These are phyloP conservation scores for Calvatia gigantea DNA, from an alignment of 768 basidiomycete genomes.

Conservation along the genomic window DNA sequence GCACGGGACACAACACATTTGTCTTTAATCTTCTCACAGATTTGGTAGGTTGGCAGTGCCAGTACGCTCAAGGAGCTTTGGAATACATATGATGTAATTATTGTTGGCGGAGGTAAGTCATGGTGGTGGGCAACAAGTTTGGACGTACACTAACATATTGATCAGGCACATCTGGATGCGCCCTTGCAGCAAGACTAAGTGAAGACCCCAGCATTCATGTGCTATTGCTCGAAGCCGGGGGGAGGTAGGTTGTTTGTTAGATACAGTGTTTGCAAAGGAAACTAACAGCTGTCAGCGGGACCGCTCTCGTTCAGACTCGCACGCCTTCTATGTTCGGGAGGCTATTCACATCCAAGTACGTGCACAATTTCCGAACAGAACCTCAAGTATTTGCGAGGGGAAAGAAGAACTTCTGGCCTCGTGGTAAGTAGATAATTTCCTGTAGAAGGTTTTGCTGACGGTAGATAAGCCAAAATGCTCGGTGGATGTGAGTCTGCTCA, in stretches of 20 bases:
- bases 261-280: not conserved
- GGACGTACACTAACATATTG: too few relatives aligned
- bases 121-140: not conserved
- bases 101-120: conserved; percentile 49
- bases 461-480: conserved; percentile 50
- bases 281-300: conserved; percentile 35
- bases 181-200: conserved; percentile 52
- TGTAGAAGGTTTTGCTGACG: not conserved
- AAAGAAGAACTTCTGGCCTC: conserved; percentile 53
- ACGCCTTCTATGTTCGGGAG: conserved; percentile 37
- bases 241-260: conserved; percentile 40
- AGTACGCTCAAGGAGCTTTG: not conserved
- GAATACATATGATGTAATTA: conserved; percentile 42
- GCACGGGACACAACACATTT: not conserved
- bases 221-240: conserved; percentile 54
- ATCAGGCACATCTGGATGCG: conserved; percentile 58
- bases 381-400: conserved; percentile 47
- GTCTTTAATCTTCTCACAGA: not conserved
- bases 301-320: conserved; percentile 31
- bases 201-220: conserved; percentile 51
- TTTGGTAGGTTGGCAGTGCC: conserved; percentile 3
- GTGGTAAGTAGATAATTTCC: conserved; percentile 37
- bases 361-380: conserved; percentile 50
- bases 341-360: conserved; percentile 41
- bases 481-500: conserved; percentile 56